Conservation (phyloP, 805 yeast genomes). For the Candida tammaniensis region DNA sequence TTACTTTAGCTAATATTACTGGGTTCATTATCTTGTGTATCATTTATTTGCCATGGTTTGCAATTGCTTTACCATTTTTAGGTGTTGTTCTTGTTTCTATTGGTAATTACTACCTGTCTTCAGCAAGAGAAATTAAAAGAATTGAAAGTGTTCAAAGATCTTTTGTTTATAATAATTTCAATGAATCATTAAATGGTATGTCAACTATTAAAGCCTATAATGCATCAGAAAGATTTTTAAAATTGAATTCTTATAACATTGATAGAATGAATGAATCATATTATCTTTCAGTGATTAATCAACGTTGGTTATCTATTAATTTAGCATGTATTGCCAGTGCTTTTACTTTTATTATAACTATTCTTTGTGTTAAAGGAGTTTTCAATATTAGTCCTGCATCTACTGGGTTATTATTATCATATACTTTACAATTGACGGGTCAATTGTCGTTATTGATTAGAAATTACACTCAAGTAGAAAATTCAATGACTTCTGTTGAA, state of each 20-base stretch:
- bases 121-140: slow-evolving; percentile 38
- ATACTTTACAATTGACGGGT: slow-evolving; percentile 34
- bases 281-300: slow-evolving; percentile 32
- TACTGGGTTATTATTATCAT: slow-evolving; percentile 34
- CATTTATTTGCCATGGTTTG: slow-evolving; percentile 39
- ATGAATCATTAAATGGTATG: slow-evolving; percentile 36
- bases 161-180: slow-evolving; percentile 37
- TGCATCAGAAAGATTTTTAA: slow-evolving; percentile 21
- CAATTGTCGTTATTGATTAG: slow-evolving; percentile 33
- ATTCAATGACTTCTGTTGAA: slow-evolving; percentile 40
- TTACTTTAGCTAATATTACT: slow-evolving; percentile 50
- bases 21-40: slow-evolving; percentile 51
- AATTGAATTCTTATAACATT: slow-evolving; percentile 23
- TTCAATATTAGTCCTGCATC: slow-evolving; percentile 35
- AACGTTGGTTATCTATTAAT: slow-evolving; percentile 36
- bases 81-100: slow-evolving; percentile 22
- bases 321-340: slow-evolving; percentile 28
- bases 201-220: slow-evolving; percentile 33
- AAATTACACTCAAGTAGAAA: slow-evolving; percentile 35
- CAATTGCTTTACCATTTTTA: slow-evolving; percentile 34
- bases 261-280: slow-evolving; percentile 37
- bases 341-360: slow-evolving; percentile 26
- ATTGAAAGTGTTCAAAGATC: slow-evolving; percentile 39
- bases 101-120: slow-evolving; percentile 35
- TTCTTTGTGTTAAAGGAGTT: slow-evolving; percentile 33